Evolutionary conservation across 345 rosid genomes (phyloP), one percentile per base, ranked within the genome.

Genomic region (Bruguiera gymnorhiza): DNA sequence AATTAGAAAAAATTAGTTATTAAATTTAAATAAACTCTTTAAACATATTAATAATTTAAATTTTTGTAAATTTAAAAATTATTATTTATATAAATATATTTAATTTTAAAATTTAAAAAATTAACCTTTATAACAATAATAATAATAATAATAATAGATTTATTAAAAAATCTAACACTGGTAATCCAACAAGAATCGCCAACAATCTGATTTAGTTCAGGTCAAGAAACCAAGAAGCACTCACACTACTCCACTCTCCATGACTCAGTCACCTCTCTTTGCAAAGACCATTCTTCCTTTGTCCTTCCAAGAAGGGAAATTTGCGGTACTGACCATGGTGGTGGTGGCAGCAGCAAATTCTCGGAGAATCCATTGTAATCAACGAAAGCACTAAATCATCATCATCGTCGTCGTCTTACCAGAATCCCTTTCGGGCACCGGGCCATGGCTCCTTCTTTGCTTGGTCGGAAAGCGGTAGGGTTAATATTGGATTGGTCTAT

Each of bases 241-340:
- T 65, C 36, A 5, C 87, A 89, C 83, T 87, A 89, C 83, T 84
- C 96, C n/a, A 76, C 85, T 16, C 83, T 87, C 71, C 92, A 89
- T 29, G 92, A 89, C 56, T 89, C 96, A 19, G 82, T 87, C 86
- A 81, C 92, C 63, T 87, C 90, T 19, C 80, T 89, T 31, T 89
- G 96, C 89, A 89, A 31, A 89, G 79, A 87, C 68, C 26, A 80
- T 89, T 65, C 86, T 89, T 55, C 96, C 96, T 1, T 83, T 87
- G 62, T 87, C 90, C 62, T 82, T 84, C 32, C 69, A 87, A 84
- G 85, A 89, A 31, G 5, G 32, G 32, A 31, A 3, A 31, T 31
- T 31, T 0, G 77, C 88, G 0, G 92, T 19, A 4, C 55, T 16
- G n/a, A 51, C n/a, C 21, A n/a, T n/a, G 18, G 20, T n/a, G 20